phyloP scores from a whole-genome alignment of 768 basidiomycete genomes.

The Antrodiella citrinella region DNA sequence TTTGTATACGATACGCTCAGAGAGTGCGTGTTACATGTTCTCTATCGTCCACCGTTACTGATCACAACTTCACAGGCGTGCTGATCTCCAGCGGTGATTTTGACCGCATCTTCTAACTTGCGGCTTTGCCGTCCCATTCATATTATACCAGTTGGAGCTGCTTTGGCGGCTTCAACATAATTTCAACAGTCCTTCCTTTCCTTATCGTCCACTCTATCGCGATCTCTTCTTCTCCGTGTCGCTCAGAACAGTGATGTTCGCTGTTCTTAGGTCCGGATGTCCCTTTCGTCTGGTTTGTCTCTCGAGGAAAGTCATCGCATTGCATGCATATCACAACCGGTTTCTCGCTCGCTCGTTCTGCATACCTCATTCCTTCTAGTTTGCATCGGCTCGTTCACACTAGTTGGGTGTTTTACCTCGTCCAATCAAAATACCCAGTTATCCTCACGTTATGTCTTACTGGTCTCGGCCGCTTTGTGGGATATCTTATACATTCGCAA shows the following conservation, averaged over 20 bases:
- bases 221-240: neutral
- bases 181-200: neutral
- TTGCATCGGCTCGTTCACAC: neutral
- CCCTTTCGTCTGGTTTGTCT: neutral
- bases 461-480: no score
- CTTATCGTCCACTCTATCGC: neutral
- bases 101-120: neutral
- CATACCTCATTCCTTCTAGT: neutral
- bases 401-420: neutral
- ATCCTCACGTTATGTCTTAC: no score
- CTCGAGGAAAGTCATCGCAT: neutral
- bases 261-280: no score
- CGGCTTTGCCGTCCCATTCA: neutral
- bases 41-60: neutral
- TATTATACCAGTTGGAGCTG: neutral
- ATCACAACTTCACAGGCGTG: neutral
- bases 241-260: no score
- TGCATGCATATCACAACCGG: neutral
- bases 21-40: slow-evolving; percentile 49
- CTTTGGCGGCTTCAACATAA: neutral
- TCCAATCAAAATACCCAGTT: neutral
- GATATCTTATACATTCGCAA: no score
- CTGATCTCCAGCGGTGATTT: neutral
- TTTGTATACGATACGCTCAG: slow-evolving; percentile 83
- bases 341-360: neutral